Percentiles rank a stretch among this genome's conserved stretches.
phyloP scores from a whole-genome alignment of 2,329 filamentous ascomycete genomes.

The Trichophyton verrucosum region DNA sequence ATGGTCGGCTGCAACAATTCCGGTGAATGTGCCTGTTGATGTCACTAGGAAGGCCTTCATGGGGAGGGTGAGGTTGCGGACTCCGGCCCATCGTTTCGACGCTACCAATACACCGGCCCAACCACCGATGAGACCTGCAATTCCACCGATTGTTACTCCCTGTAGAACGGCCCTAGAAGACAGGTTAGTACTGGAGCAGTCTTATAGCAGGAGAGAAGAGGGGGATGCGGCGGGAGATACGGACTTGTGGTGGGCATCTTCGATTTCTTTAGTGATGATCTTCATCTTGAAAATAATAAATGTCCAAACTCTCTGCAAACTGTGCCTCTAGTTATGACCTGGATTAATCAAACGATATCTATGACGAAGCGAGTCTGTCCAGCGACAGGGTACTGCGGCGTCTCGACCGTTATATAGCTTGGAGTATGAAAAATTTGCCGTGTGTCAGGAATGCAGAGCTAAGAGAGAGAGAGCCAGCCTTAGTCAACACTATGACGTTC shows the following conservation, averaged over 20 bases:
- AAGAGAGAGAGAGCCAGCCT: too few species aligned
- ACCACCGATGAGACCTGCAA: slow-evolving; percentile 55
- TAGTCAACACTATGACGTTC: too few species aligned
- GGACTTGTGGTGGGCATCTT: slow-evolving; percentile 68
- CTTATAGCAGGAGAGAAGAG: neutral
- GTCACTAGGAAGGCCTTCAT: slow-evolving; percentile 85
- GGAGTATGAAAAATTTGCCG: too few species aligned
- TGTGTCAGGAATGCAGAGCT: too few species aligned
- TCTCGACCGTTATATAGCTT: too few species aligned
- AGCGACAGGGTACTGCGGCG: too few species aligned
- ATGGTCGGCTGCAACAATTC: slow-evolving; percentile 77
- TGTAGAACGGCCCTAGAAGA: slow-evolving; percentile 53
- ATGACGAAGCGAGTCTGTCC: too few species aligned
- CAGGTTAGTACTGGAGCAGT: neutral
- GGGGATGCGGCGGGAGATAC: slow-evolving; percentile 14
- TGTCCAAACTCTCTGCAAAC: too few species aligned
- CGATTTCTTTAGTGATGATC: slow-evolving; percentile 88
- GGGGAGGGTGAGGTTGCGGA: slow-evolving; percentile 71
- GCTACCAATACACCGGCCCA: slow-evolving; percentile 55
- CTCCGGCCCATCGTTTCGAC: slow-evolving; percentile 58
- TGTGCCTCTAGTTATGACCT: too few species aligned
- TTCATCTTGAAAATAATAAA: slow-evolving; percentile 54
- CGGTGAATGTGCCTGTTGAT: slow-evolving; percentile 67
- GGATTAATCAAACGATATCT: too few species aligned
- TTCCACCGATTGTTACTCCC: slow-evolving; percentile 64